A percentile compares a stretch with the other conserved stretches of the same genome.
phyloP scores from a whole-genome alignment of 169 alveolate species.

The Plasmodium vivax region DNA sequence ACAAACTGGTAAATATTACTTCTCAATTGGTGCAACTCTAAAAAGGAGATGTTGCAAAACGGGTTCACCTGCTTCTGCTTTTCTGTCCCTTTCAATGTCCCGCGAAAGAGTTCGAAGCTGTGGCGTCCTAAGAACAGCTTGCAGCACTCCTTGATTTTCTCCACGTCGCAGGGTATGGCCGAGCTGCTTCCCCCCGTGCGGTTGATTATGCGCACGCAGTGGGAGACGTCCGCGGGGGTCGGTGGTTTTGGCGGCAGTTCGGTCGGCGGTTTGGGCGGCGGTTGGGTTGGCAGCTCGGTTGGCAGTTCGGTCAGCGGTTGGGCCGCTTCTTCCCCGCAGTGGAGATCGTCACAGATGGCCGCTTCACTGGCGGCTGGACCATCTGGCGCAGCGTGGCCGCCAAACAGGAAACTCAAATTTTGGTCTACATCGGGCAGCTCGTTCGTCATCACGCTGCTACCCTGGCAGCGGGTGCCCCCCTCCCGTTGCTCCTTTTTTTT shows the following conservation, averaged over 20 bases:
- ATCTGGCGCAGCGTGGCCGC: neutral
- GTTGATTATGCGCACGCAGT: slow-evolving; percentile 26
- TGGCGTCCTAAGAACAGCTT: slow-evolving; percentile 53
- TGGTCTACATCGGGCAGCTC: neutral
- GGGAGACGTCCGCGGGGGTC: slow-evolving; percentile 8
- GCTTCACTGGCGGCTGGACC: neutral
- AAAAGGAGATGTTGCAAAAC: slow-evolving; percentile 30
- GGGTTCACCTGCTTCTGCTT: slow-evolving; percentile 29
- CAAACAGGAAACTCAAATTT: neutral
- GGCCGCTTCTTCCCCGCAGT: neutral
- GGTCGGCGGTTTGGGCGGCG: neutral
- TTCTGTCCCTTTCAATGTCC: slow-evolving; percentile 56
- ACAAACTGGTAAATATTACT: slow-evolving; percentile 60
- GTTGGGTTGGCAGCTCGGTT: neutral
- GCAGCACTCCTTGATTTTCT: slow-evolving; percentile 52
- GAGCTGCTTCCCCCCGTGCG: neutral
- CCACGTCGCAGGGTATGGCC: slow-evolving; percentile 30
- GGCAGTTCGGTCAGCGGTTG: neutral
- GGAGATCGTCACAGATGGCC: neutral
- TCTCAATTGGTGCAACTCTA: slow-evolving; percentile 41
- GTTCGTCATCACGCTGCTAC: neutral
- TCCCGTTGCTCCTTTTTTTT: neutral
- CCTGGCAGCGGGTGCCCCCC: neutral
- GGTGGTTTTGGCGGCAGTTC: neutral
- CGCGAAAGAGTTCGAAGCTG: slow-evolving; percentile 55